Evolutionary conservation across 495 filamentous ascomycete species (phyloP), one percentile per base, ranked within the genome.

Genomic region (Amorphotheca resinae): DNA sequence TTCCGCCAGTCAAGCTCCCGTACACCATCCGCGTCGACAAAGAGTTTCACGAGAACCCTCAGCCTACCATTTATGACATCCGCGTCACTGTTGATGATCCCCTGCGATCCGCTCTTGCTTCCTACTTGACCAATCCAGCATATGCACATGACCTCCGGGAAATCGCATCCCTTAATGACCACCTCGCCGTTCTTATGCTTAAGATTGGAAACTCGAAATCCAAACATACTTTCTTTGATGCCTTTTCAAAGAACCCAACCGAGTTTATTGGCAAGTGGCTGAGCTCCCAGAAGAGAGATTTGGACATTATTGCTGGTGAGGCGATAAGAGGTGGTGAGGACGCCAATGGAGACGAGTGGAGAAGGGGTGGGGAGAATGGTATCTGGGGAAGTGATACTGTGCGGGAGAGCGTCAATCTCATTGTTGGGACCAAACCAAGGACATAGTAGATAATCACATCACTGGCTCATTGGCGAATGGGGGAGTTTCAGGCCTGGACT

Each of bases 21-120:
- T 98, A 95, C 66, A 96, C 87, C 28, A 93, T 96, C 60, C 88
- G 93, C 53, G 80, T 93, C 33, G 91, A 96, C 60, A 76, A 82
- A 55, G 75, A 81, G 9, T 91, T 86, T 64, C 80, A 91, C 66
- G 66, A 64, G 44, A 60, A 64, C 42, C 69, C 66, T 16, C 64
- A 60, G 41, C 80, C 80, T 1, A 94, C 85, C 21, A 68, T 95
- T 59, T 93, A 94, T 68, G 89, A 94, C 63, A 68, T 98, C 49
- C 79, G 72, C 48, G 83, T 96, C 49, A 71, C 77, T 20, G 70
- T 93, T n/a, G 82, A 87, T 52, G 83, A 93, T 60, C 85, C 87
- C 1, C 69, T 93, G 18, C 77, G 76, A 41, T 66, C 72, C 22
- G 77, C 77, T 52, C 77, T 84, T 64, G 51, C 67, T 34, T 62